Conservation (phyloP, 2,329 filamentous ascomycete species). For the Penicillium occitanis region DNA sequence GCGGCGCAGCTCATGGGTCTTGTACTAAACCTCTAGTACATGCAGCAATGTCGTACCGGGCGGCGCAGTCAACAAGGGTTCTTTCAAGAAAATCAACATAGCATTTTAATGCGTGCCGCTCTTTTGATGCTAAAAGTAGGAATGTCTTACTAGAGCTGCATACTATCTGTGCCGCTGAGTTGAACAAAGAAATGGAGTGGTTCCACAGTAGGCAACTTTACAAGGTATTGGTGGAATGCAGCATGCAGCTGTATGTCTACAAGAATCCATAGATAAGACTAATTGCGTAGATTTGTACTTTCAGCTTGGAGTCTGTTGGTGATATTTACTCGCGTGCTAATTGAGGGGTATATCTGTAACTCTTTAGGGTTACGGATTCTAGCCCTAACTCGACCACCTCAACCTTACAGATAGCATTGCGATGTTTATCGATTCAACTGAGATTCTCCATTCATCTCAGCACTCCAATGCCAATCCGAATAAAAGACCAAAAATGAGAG, state of each 20-base stretch:
- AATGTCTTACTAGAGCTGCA: background rate
- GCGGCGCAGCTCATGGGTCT: background rate
- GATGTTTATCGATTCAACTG: background rate
- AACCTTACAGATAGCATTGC: background rate
- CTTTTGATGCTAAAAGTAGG: background rate
- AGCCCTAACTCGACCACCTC: background rate
- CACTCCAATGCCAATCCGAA: background rate
- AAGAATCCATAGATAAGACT: background rate
- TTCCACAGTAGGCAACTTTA: background rate
- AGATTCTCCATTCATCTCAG: background rate
- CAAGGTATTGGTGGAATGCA: background rate
- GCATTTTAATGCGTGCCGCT: background rate
- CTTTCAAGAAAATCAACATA: background rate
- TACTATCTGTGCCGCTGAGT: background rate
- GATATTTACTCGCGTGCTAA: background rate
- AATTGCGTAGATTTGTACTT: background rate
- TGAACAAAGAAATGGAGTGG: background rate
- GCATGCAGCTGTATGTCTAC: background rate
- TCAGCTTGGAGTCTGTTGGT: background rate
- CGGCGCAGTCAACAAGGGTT: constrained; percentile 1
- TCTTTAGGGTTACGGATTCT: background rate
- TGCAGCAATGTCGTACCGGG: background rate
- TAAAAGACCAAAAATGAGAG: background rate
- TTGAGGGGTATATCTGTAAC: background rate
- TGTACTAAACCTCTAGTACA: background rate